A percentile compares a stretch with the other conserved stretches of the same genome.
phyloP scores from a whole-genome alignment of 768 basidiomycete species.

The Termitomyces sp. region DNA sequence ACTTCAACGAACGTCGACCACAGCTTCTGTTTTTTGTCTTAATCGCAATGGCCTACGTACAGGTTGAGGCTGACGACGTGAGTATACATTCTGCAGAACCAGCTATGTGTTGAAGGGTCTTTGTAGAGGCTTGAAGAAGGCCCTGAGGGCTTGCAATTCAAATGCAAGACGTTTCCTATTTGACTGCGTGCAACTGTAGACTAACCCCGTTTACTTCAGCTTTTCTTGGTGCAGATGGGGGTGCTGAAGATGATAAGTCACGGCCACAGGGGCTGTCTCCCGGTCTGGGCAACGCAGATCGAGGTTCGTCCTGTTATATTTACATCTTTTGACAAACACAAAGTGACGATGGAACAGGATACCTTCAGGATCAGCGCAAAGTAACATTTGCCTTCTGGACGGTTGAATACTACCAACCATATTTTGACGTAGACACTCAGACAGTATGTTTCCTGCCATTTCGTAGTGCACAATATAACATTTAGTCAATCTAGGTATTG shows the following conservation, averaged over 20 bases:
- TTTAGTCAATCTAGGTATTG: conserved; percentile 43
- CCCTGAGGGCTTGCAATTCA: conserved; percentile 66
- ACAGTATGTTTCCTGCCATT: conserved; percentile 36
- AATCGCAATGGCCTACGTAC: conserved; percentile 58
- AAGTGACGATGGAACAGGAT: conserved; percentile 37
- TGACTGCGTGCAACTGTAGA: background rate
- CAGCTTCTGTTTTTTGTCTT: conserved; percentile 5
- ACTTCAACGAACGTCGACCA: background rate
- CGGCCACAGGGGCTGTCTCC: conserved; percentile 25
- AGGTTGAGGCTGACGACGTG: conserved; percentile 69
- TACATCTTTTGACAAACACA: background rate
- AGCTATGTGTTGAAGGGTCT: background rate
- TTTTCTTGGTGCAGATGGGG: conserved; percentile 46
- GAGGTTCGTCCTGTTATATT: conserved; percentile 32
- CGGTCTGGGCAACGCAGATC: conserved; percentile 44
- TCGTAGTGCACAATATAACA: background rate
- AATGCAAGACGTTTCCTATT: conserved; percentile 37
- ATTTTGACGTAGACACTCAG: conserved; percentile 85
- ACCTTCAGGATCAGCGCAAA: conserved; percentile 51
- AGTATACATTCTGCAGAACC: conserved; percentile 12
- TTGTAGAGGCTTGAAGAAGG: conserved; percentile 57
- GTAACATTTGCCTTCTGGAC: conserved; percentile 64
- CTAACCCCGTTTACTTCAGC: conserved; percentile 28
- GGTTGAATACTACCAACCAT: conserved; percentile 80
- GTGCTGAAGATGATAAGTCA: conserved; percentile 16